Evolutionary conservation across 306 rosid species (phyloP), one percentile per base, ranked within the genome.

Genomic region (Lagenaria siceraria): DNA sequence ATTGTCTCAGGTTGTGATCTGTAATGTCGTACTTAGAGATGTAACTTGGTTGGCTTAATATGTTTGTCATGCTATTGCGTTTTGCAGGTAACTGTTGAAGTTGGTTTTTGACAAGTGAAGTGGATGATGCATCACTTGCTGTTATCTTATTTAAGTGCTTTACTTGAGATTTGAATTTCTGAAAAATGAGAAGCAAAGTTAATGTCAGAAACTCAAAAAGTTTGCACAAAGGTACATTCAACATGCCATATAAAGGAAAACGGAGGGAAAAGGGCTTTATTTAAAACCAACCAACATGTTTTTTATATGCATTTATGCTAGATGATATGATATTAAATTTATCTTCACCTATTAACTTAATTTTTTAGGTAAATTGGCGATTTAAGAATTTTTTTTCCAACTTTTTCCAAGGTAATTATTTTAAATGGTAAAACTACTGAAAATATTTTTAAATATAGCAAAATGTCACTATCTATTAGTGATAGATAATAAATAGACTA

Each of bases 101-200:
- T 68, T 68, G 55, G 75, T 22, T 43, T 69, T 19, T 69, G 33
- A 19, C 8, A 14, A 42, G 40, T 22, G 76, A 48, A 52, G 14
- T 71, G 56, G 59, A 46, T 40, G 52, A 12, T 51, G 56, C 0
- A 24, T 70, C 56, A 36, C 14, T 56, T 9, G 56, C 62, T 2
- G 36, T 70, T 59, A 36, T 35, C 73, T 65, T 56, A 9, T 29
- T 15, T 48, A 82, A 61, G n/a, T 38, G 22, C n/a, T 54, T 53
- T 29, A 80, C 74, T 55, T 78, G 81, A 27, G 81, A 55, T 56
- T 78, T 80, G 74, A 75, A 82, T 36, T 75, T 85, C 86, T 85
- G 81, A 10, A 69, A 46, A 52, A 2, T 10, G 10, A 54, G 48
- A 74, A 31, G 51, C 73, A 52, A 27, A 74, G 29, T 74, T 13